Conservation (phyloP, 768 basidiomycete species). For the Rhizopogon roseolus region DNA sequence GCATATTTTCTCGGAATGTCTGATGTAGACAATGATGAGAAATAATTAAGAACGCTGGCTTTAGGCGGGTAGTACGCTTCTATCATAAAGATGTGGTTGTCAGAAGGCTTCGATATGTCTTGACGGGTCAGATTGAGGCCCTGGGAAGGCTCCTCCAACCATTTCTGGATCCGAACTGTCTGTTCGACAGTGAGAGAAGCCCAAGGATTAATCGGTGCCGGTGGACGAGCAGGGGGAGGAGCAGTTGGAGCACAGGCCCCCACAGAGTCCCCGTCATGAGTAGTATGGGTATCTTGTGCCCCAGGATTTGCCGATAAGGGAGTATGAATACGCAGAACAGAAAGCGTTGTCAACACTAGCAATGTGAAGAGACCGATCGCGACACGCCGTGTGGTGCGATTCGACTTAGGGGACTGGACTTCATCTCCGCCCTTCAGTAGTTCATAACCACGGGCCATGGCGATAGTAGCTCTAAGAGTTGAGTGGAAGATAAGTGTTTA, state of each 20-base stretch:
- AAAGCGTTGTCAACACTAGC: constrained; percentile 8
- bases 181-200: constrained; percentile 43
- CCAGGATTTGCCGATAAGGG: constrained; percentile 2
- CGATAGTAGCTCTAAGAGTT: neutral
- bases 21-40: constrained; percentile 27
- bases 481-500: neutral
- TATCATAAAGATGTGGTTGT: constrained; percentile 48
- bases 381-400: constrained; percentile 9
- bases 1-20: constrained; percentile 36
- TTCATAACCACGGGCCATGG: constrained; percentile 18
- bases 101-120: constrained; percentile 28
- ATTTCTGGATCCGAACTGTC: constrained; percentile 36
- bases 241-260: constrained; percentile 30
- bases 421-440: constrained; percentile 7
- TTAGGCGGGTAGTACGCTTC: constrained; percentile 49
- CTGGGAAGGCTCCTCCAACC: constrained; percentile 39
- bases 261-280: constrained; percentile 10
- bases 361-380: constrained; percentile 7
- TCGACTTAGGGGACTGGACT: neutral
- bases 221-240: constrained; percentile 32
- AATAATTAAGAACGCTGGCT: constrained; percentile 39
- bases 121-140: constrained; percentile 44
- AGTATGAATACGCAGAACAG: constrained; percentile 5
- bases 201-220: constrained; percentile 47
- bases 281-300: neutral